Percentiles rank a stretch among this genome's conserved stretches.
Evolutionary conservation across 2,329 filamentous ascomycete genomes (phyloP).

Genomic region (Ophiostoma angusticollis): DNA sequence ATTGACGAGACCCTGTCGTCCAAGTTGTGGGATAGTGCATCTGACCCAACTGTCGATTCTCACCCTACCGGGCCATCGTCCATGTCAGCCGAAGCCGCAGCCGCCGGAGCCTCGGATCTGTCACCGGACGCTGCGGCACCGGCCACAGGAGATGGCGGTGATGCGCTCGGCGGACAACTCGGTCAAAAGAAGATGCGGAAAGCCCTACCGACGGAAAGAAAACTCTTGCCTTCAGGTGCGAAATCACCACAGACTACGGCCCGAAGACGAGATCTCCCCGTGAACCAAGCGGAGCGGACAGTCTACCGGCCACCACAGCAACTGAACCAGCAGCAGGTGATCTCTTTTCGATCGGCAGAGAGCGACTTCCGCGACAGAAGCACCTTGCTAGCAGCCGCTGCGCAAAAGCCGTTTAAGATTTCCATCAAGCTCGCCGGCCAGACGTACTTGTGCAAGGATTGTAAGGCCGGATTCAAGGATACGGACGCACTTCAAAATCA

Average conservation of each 20-base stretch:
- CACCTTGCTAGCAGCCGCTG: constrained; percentile 7
- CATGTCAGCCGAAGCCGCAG: neutral
- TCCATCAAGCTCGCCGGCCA: constrained; percentile 13
- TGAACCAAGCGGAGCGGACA: neutral
- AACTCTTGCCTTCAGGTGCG: constrained; percentile 9
- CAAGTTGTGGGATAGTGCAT: constrained; percentile 11
- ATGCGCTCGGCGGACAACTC: neutral
- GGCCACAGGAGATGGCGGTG: neutral
- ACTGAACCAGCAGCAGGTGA: neutral
- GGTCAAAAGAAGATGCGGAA: constrained; percentile 10
- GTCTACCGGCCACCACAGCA: neutral
- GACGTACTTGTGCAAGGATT: constrained; percentile 23
- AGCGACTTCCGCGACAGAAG: constrained; percentile 5
- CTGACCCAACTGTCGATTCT: too few relatives aligned
- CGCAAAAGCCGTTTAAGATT: constrained; percentile 14
- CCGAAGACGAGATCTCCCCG: too few relatives aligned
- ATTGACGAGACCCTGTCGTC: constrained; percentile 11
- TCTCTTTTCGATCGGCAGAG: neutral
- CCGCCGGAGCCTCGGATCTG: neutral
- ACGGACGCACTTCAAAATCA: constrained; percentile 33
- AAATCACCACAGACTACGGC: too few relatives aligned
- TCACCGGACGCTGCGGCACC: too few relatives aligned
- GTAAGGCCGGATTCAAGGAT: constrained; percentile 32
- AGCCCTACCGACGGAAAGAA: constrained; percentile 13
- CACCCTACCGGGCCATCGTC: too few relatives aligned